Evolutionary conservation across 345 rosid species (phyloP).

Genomic region (Salix arbutifolia): DNA sequence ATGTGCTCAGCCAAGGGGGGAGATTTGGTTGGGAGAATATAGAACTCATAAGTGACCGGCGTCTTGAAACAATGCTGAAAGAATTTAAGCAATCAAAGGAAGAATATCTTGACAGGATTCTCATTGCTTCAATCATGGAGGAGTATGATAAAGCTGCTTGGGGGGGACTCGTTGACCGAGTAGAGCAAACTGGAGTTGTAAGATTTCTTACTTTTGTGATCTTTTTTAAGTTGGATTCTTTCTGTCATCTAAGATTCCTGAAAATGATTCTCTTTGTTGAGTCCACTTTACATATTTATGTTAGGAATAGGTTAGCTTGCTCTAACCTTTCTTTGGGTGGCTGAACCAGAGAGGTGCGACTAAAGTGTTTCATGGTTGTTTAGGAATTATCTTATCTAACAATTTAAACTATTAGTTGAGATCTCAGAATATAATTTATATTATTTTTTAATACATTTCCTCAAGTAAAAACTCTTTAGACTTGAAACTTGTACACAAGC

Average conservation of each 20-base stretch:
- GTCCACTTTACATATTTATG: no score
- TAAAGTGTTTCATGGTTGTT: no score
- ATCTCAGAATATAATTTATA: no score
- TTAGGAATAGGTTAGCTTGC: no score
- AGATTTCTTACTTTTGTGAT: conserved; percentile 22
- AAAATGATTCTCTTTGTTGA: neutral
- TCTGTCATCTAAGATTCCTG: neutral
- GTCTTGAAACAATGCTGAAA: conserved; percentile 87
- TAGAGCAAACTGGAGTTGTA: conserved; percentile 92
- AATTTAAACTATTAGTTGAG: no score
- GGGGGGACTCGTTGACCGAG: conserved; percentile 95
- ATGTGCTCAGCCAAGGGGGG: conserved; percentile 76
- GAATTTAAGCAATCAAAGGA: conserved; percentile 76
- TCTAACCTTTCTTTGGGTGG: no score
- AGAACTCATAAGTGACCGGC: conserved; percentile 92
- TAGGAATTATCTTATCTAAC: no score
- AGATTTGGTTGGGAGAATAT: conserved; percentile 95
- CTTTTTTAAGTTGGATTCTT: neutral
- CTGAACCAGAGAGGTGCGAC: no score
- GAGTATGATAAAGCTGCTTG: conserved; percentile 83
- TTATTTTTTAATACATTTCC: no score
- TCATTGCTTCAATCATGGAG: conserved; percentile 97
- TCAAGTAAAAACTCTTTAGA: no score
- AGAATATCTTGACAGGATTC: conserved; percentile 86
- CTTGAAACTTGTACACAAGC: no score